Evolutionary conservation across 192 early-diverging fungal species (phyloP).

Genomic region (Dissophora ornata): DNA sequence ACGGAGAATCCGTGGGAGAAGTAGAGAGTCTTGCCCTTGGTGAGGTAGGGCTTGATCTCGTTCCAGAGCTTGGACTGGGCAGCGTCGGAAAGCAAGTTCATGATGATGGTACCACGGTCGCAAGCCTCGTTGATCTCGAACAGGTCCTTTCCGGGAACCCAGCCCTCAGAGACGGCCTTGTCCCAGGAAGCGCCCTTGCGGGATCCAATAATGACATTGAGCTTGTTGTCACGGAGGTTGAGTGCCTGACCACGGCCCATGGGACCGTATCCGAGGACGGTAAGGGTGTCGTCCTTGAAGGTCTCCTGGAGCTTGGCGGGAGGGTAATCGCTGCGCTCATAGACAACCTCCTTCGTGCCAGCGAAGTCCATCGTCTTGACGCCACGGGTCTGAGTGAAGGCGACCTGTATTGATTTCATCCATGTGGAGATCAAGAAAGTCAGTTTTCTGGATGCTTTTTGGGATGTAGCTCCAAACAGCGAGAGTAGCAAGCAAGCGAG

Average conservation of each 20-base stretch:
- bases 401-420: conserved; percentile 19
- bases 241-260: conserved; percentile 95
- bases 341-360: conserved; percentile 90
- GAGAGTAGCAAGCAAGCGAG: background rate
- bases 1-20: conserved; percentile 98
- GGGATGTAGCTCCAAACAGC: no score
- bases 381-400: conserved; percentile 72
- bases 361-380: conserved; percentile 97
- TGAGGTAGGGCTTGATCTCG: conserved; percentile 88
- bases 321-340: conserved; percentile 95
- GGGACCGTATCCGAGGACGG: conserved; percentile 95
- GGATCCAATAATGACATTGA: conserved; percentile 96
- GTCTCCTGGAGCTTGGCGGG: conserved; percentile 91
- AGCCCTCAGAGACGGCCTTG: conserved; percentile 93
- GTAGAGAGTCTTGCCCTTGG: conserved; percentile 98
- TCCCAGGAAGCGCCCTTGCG: conserved; percentile 94
- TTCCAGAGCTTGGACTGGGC: conserved; percentile 94
- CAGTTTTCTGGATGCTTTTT: no score
- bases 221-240: conserved; percentile 95
- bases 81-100: conserved; percentile 97
- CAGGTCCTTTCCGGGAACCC: conserved; percentile 95
- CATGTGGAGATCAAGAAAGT: no score
- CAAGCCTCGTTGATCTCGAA: conserved; percentile 94
- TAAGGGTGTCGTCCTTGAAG: conserved; percentile 95
- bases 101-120: conserved; percentile 91